Evolutionary conservation across 768 basidiomycete species (phyloP).

Genomic region (Myochromella boudieri): DNA sequence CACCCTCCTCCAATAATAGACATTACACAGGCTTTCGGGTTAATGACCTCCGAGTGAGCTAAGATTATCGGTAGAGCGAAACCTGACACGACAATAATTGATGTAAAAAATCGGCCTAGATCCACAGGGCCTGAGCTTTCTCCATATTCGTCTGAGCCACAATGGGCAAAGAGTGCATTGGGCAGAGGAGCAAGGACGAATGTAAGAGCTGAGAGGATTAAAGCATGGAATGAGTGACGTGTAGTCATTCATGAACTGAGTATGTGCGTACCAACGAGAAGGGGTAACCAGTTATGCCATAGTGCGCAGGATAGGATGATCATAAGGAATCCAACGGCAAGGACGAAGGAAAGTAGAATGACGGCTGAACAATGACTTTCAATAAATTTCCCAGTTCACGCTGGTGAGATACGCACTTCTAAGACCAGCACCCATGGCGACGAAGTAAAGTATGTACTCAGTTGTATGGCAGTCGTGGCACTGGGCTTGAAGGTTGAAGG

Average conservation of each 20-base stretch:
- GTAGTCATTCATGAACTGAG: neutral
- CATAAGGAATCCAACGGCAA: slow-evolving; percentile 96
- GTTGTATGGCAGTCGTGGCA: neutral
- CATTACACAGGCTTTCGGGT: slow-evolving; percentile 85
- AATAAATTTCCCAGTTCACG: neutral
- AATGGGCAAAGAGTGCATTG: slow-evolving; percentile 92
- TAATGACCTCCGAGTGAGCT: slow-evolving; percentile 88
- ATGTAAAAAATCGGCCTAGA: slow-evolving; percentile 92
- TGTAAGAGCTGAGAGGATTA: slow-evolving; percentile 60
- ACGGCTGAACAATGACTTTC: slow-evolving; percentile 58
- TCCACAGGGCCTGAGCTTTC: slow-evolving; percentile 73
- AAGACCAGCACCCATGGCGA: slow-evolving; percentile 63
- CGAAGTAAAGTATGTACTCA: neutral
- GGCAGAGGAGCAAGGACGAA: slow-evolving; percentile 96
- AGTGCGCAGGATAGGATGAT: slow-evolving; percentile 97
- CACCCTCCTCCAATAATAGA: slow-evolving; percentile 92
- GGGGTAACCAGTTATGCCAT: slow-evolving; percentile 95
- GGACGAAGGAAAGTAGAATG: slow-evolving; percentile 93
- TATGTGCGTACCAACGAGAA: slow-evolving; percentile 83
- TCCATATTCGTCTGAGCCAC: slow-evolving; percentile 87
- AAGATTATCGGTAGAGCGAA: slow-evolving; percentile 91
- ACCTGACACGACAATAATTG: slow-evolving; percentile 87
- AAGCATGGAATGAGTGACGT: slow-evolving; percentile 2
- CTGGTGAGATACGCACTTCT: slow-evolving; percentile 50
- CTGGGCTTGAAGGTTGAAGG: neutral